Conservation (phyloP, 192 early-diverging fungal genomes). For the Linnemannia schmuckeri region DNA sequence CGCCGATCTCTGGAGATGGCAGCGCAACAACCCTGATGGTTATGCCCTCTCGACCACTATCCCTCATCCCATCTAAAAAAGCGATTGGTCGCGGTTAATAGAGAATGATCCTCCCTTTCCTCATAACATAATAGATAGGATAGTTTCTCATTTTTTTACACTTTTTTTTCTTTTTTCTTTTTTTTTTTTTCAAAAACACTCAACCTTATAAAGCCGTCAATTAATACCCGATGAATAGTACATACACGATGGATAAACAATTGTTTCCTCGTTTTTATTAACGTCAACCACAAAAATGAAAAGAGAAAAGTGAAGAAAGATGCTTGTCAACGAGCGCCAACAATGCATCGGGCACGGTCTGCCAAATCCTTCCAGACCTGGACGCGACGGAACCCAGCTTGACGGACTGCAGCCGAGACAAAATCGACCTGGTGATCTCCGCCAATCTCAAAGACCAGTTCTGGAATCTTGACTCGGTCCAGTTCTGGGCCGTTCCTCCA, state of each 20-base stretch:
- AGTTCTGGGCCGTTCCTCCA: slow-evolving; percentile 45
- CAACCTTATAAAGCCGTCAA: background rate
- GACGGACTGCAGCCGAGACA: slow-evolving; percentile 60
- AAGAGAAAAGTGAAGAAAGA: too few relatives aligned
- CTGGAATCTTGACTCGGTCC: slow-evolving; percentile 61
- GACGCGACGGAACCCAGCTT: slow-evolving; percentile 66
- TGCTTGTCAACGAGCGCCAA: slow-evolving; percentile 42
- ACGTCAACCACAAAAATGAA: background rate
- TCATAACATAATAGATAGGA: background rate
- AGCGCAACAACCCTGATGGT: slow-evolving; percentile 64
- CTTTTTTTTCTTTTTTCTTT: background rate
- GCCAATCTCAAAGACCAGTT: slow-evolving; percentile 89
- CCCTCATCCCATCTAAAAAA: background rate
- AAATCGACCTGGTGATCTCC: slow-evolving; percentile 74
- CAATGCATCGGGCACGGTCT: slow-evolving; percentile 73
- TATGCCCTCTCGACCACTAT: slow-evolving; percentile 28
- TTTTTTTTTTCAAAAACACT: background rate
- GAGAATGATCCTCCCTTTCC: too few relatives aligned
- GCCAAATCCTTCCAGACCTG: slow-evolving; percentile 87
- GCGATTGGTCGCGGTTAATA: background rate
- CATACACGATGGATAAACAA: background rate
- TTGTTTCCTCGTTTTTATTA: background rate
- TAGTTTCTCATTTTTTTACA: background rate
- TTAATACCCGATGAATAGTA: background rate
- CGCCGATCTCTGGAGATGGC: slow-evolving; percentile 71